phyloP scores from a whole-genome alignment of 495 filamentous ascomycete species.

The Talaromyces thailandensis region DNA sequence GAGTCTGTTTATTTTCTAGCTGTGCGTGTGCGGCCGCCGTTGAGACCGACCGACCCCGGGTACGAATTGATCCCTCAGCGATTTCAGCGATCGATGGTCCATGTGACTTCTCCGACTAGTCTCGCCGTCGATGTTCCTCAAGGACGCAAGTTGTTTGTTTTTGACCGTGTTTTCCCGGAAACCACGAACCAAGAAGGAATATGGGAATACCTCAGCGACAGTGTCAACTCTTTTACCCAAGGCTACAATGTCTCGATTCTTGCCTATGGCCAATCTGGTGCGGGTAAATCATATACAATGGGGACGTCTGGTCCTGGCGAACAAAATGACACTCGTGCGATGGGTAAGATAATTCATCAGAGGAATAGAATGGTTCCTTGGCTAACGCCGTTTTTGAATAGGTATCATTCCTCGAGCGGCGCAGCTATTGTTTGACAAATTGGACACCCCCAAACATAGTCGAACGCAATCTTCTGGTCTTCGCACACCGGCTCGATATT shows the following conservation, averaged over 20 bases:
- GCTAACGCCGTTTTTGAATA: slow-evolving; percentile 21
- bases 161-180: slow-evolving; percentile 87
- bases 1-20: slow-evolving; percentile 42
- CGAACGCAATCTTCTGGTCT: slow-evolving; percentile 61
- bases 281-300: slow-evolving; percentile 99
- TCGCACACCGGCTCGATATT: slow-evolving; percentile 74
- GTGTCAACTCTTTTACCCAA: slow-evolving; percentile 82
- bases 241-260: slow-evolving; percentile 99
- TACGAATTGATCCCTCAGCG: slow-evolving; percentile 92
- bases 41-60: slow-evolving; percentile 77
- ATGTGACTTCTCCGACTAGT: slow-evolving; percentile 75
- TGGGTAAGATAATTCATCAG: slow-evolving; percentile 49
- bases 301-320: slow-evolving; percentile 85
- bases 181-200: slow-evolving; percentile 80
- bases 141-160: slow-evolving; percentile 89
- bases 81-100: slow-evolving; percentile 88
- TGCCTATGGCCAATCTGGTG: slow-evolving; percentile 97
- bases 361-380: background rate
- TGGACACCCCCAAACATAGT: slow-evolving; percentile 47
- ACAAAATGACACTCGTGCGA: slow-evolving; percentile 61
- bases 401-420: slow-evolving; percentile 93
- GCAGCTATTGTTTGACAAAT: slow-evolving; percentile 75
- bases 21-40: slow-evolving; percentile 87
- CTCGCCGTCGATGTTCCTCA: slow-evolving; percentile 83
- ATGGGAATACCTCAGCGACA: slow-evolving; percentile 92